Evolutionary conservation across 1,284 basidiomycete species (phyloP).

Genomic region (Papiliotrema fonsecae): DNA sequence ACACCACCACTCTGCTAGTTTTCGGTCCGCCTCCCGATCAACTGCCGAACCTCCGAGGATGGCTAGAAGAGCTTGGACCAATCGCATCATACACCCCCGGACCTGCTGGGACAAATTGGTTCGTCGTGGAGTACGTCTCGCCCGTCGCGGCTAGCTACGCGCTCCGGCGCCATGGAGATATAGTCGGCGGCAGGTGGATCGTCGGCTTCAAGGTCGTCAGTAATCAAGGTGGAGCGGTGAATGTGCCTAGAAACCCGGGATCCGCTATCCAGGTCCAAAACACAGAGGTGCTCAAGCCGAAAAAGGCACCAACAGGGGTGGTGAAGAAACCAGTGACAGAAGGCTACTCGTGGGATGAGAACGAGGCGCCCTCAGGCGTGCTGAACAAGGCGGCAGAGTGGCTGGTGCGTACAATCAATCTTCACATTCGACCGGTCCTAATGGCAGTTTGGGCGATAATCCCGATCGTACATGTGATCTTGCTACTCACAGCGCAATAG

Average conservation of each 20-base stretch:
- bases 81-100: slow-evolving; percentile 32
- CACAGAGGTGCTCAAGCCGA: background rate
- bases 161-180: slow-evolving; percentile 39
- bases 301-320: no score
- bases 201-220: slow-evolving; percentile 38
- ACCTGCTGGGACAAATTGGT: slow-evolving; percentile 41
- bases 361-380: slow-evolving; percentile 1
- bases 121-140: slow-evolving; percentile 27
- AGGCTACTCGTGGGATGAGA: slow-evolving; percentile 9
- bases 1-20: slow-evolving; percentile 36
- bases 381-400: slow-evolving; percentile 10
- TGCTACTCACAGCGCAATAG: background rate
- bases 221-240: background rate
- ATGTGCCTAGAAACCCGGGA: background rate
- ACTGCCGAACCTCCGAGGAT: slow-evolving; percentile 27
- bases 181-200: slow-evolving; percentile 38
- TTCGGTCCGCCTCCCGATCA: slow-evolving; percentile 38
- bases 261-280: background rate
- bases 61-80: slow-evolving; percentile 31
- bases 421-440: background rate
- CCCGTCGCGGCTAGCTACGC: slow-evolving; percentile 31
- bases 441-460: slow-evolving; percentile 1
- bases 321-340: no score
- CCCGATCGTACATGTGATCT: no score
- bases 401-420: slow-evolving; percentile 2